Evolutionary conservation across 2,329 filamentous ascomycete species (phyloP), one percentile per base, ranked within the genome.

Genomic region (Penicillium psychrosexuale): DNA sequence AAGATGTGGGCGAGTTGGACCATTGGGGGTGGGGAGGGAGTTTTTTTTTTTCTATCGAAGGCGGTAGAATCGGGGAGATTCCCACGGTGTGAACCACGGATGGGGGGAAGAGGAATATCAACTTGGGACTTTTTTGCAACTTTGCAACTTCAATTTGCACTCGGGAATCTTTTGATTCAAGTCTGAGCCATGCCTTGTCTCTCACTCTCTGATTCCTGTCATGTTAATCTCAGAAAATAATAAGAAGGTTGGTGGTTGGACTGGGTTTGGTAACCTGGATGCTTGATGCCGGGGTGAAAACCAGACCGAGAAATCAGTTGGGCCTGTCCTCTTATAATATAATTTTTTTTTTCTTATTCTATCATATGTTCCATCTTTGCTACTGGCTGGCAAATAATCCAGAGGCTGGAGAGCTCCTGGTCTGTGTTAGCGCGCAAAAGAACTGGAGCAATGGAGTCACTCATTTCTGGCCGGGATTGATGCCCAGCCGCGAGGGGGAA

Each of bases 61-160:
- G 71, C 70, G 71, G 71, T 73, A 69, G 72, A 74, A 73, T 59
- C 52, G 55, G 52, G 53, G 43, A 57, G 59, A 48, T 40, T 54
- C 28, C 39, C 33, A 55, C 22, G 51, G 42, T 54, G 28, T 59
- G 55, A 64, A 57, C 56, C 55, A 62, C 55, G 55, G 58, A 57
- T 37, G 12, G 43, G 43, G 12, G 43, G 8, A 5, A 33, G 8
- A 17, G 13, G 30, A 45, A 47, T 47, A 37, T 28, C 45, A 45
- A 45, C 9, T 47, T 24, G 2, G 45, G 15, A 37, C 43, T 45
- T 45, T 45, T 45, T 45, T 11, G 42, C 12, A 27, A 27, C 19
- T 15, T 40, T 24, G 17, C 17, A n/a, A 8, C 30, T 22, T 33
- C 43, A 24, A 45, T 17, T 44, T 44, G 8, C 9, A 43, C 24